A percentile compares a stretch with the other conserved stretches of the same genome.
Conservation (phyloP, 1,284 basidiomycete species). For the Rhodotorula glutinis region DNA sequence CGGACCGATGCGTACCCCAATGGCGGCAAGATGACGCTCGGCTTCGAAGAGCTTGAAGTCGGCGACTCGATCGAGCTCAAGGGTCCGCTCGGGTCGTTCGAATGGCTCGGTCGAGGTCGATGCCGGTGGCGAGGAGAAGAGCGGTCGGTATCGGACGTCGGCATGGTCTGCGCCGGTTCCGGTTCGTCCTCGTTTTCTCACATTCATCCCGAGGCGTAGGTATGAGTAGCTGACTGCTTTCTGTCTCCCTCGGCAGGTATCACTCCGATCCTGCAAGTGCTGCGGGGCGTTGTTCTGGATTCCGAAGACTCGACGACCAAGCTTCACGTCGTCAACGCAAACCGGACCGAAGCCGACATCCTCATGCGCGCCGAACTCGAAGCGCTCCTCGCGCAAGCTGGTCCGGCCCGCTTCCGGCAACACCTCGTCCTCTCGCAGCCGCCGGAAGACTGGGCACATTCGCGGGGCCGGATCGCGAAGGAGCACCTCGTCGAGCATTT, state of each 20-base stretch:
- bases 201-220: conserved; percentile 9
- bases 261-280: conserved; percentile 60
- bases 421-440: conserved; percentile 54
- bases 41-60: conserved; percentile 55
- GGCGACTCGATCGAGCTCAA: conserved; percentile 62
- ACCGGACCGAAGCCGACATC: conserved; percentile 58
- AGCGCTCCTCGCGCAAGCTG: conserved; percentile 45
- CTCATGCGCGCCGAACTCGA: conserved; percentile 59
- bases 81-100: conserved; percentile 63
- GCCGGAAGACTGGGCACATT: conserved; percentile 52
- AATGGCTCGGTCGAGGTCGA: conserved; percentile 55
- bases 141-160: conserved; percentile 53
- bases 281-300: conserved; percentile 57
- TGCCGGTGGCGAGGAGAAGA: conserved; percentile 52
- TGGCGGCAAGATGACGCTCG: conserved; percentile 62
- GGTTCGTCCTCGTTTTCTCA: conserved; percentile 44
- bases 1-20: conserved; percentile 50
- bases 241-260: conserved; percentile 53
- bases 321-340: conserved; percentile 59
- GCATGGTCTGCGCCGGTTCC: conserved; percentile 62
- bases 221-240: background rate
- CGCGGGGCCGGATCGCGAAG: conserved; percentile 53
- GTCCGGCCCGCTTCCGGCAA: conserved; percentile 52
- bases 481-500: conserved; percentile 53
- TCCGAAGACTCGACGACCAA: conserved; percentile 49